Base-by-base conservation (phyloP, 257 asterid genomes). In the Fraxinus excelsior region DNA sequence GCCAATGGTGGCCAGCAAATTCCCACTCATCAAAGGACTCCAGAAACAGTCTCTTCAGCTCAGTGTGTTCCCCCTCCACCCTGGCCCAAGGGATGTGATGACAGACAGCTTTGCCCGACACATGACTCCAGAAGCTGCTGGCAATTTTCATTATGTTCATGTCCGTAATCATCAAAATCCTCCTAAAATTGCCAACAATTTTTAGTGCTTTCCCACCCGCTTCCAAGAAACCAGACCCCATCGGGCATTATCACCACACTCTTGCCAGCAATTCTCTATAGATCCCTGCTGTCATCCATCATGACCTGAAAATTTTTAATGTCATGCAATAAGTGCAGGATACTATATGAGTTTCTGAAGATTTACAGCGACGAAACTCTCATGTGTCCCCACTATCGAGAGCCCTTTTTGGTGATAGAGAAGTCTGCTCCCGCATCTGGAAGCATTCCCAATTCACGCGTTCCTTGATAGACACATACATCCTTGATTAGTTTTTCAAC, bases 241-340 rank as follows among this genome's bases (percentile, higher is more conserved):
- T 26, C 11, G 26, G 65, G 18, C 29, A 25, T 16, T 67, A 51
- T 28, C 64, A 37, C 25, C 40, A 26, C 70, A 46, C 8, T 69
- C 73, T 75, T 73, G 40, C 40, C 44, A 46, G 28, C 77, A 72
- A 76, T 71, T 28, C 80, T 65, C 79, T 44, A 73, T 40, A 84
- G 19, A 67, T 40, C 26, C 34, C 85, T 9, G 46, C 2, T 34
- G 11, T 37, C 42, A 8, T 37, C 11, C 42, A 37, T 37, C 10
- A 37, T 6, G 11, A 37, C 75, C 86, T 10, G 78, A 71, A 29
- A 81, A 26, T 92, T 89, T 65, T 89, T 93, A 95, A 89, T 94
- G 35, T 35, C 12, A 66, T 92, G 97, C 84, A 74, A 34, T 16
- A 60, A 70, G 32, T 93, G 97, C 84, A 73, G 5, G 70, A 70